Evolutionary conservation across 306 rosid genomes (phyloP), one percentile per base, ranked within the genome.

Genomic region (Begonia loranthoides): DNA sequence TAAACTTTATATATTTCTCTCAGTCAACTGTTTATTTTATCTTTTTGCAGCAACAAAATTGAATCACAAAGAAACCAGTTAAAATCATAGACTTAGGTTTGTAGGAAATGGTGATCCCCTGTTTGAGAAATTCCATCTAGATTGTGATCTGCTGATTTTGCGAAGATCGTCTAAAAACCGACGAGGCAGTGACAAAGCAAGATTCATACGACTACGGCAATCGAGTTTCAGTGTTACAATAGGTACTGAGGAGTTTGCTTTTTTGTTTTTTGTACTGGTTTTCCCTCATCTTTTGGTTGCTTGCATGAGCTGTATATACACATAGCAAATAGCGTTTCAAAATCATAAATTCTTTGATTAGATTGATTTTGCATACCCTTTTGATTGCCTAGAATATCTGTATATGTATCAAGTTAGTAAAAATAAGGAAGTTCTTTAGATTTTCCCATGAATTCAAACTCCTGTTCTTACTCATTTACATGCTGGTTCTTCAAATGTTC

Each of bases 11-110:
- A 43, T 43, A 2, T n/a, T 39, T 39, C 10, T 39, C 10, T 5
- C 10, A 39, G 10, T 39, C 10, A 39, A 6, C 6, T 5, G 43
- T 39, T 56, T 36, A 51, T 15, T 58, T 56, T 56, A 62, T 28
- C 52, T 21, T 71, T 58, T 44, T 66, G 73, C 84, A 75, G 82
- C 87, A 76, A 49, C 65, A 63, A 49, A 70, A 76, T 59, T 83
- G 65, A 64, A 53, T 63, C 62, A 9, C 66, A 50, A 40, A n/a
- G 45, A 28, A 36, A 62, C 59, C 22, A 41, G 57, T 55, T 24
- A 24, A 24, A 24, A 24, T 24, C 62, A 54, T 65, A 62, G 49
- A 24, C 50, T 13, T 54, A 34, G 75, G 66, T 28, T 60, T 76
- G 69, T 63, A 47, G 50, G 57, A 56, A 72, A 77, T 67, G 56